Percentiles rank a stretch among this genome's conserved stretches.
phyloP scores from a whole-genome alignment of 208 protist species.

The Wallacemonas collosoma region DNA sequence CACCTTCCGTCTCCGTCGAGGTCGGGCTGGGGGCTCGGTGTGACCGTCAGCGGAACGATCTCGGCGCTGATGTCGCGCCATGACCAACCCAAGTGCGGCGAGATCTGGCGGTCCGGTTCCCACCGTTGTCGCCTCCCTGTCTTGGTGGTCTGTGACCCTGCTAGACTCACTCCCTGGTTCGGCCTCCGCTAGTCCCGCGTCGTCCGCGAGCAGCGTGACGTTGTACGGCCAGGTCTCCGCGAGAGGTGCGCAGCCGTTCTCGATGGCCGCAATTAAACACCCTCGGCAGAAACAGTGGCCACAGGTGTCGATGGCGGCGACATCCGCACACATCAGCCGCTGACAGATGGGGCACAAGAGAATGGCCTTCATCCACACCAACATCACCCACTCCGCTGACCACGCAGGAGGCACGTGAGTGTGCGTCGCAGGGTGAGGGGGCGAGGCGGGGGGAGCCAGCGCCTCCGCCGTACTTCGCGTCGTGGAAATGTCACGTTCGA shows the following conservation, averaged over 20 bases:
- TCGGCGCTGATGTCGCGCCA: neutral
- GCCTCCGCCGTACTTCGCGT: too few relatives aligned
- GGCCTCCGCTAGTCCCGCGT: neutral
- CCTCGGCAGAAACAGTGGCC: slow-evolving; percentile 77
- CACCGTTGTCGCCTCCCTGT: neutral
- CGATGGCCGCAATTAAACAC: slow-evolving; percentile 70
- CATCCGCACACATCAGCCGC: slow-evolving; percentile 33
- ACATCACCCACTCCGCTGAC: slow-evolving; percentile 19
- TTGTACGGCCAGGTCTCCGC: slow-evolving; percentile 36
- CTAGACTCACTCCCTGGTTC: too few relatives aligned
- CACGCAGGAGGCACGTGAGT: neutral
- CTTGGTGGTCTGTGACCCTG: neutral
- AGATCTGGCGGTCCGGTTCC: neutral
- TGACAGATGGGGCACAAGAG: slow-evolving; percentile 65
- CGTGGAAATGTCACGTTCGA: too few relatives aligned
- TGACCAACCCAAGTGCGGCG: neutral
- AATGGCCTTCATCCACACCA: slow-evolving; percentile 34
- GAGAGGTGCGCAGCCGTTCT: slow-evolving; percentile 50
- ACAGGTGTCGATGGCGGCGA: slow-evolving; percentile 61
- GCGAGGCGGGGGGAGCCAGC: too few relatives aligned
- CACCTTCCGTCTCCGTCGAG: slow-evolving; percentile 17
- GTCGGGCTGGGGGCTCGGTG: neutral
- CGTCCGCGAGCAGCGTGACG: slow-evolving; percentile 13
- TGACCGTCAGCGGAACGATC: neutral
- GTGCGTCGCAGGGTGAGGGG: neutral